These are phyloP conservation scores for Citrus reticulata DNA, from an alignment of 345 rosid genomes.

Conservation along the genomic window DNA sequence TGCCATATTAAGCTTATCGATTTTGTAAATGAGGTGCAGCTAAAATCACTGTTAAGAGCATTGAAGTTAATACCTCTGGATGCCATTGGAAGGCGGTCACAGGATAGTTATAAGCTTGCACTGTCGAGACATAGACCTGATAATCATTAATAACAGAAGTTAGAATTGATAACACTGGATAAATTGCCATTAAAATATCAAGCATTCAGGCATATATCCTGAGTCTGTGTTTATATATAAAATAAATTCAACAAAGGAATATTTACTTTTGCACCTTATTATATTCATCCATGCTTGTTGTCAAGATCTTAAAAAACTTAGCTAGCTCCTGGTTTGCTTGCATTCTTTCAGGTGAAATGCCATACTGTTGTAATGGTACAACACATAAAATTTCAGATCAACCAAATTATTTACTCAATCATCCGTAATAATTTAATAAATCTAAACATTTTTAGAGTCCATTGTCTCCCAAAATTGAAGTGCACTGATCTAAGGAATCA, in stretches of 20 bases:
- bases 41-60: not conserved
- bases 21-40: too few species aligned
- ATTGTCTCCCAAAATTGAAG: not conserved
- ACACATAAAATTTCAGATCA: not conserved
- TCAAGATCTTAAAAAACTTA: constrained; percentile 68
- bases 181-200: not conserved
- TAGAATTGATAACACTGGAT: not conserved
- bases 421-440: not conserved
- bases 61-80: constrained; percentile 63
- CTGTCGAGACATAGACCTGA: constrained; percentile 88
- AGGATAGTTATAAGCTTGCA: constrained; percentile 69
- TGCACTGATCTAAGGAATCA: not conserved
- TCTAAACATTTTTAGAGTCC: not conserved
- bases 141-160: not conserved
- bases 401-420: not conserved
- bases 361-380: constrained; percentile 50
- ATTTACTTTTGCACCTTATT: constrained; percentile 42
- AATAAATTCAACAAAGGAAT: not conserved
- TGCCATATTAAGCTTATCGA: too few species aligned
- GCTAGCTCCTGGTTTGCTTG: constrained; percentile 40
- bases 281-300: constrained; percentile 63
- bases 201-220: not conserved
- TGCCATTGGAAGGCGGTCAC: constrained; percentile 94
- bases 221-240: too few species aligned
- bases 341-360: constrained; percentile 64